These are phyloP conservation scores for Cladorrhinum sp. DNA, from an alignment of 2,329 filamentous ascomycete genomes.

Conservation along the genomic window DNA sequence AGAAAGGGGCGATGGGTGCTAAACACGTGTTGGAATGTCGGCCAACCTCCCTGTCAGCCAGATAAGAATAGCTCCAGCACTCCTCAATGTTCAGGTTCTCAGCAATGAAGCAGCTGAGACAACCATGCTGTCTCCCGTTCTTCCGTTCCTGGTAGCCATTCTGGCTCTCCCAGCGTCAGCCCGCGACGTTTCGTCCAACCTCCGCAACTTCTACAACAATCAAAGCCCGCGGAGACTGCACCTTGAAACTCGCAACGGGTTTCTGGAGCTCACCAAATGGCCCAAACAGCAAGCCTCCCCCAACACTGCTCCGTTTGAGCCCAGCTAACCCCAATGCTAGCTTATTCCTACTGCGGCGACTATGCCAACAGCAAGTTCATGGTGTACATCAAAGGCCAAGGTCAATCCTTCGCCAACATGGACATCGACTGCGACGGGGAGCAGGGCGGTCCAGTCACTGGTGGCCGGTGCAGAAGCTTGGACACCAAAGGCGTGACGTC, in stretches of 20 bases:
- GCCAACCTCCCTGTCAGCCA: neutral
- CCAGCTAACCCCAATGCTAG: neutral
- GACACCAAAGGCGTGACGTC: conserved; percentile 43
- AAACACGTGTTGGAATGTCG: too few relatives aligned
- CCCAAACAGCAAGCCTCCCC: conserved; percentile 24
- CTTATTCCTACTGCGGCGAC: conserved; percentile 43
- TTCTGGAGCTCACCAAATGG: conserved; percentile 33
- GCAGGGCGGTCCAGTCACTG: conserved; percentile 37
- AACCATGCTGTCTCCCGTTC: neutral
- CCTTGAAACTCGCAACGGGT: conserved; percentile 31
- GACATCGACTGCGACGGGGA: conserved; percentile 58
- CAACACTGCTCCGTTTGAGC: neutral
- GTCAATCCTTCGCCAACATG: conserved; percentile 45
- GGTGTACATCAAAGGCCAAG: neutral
- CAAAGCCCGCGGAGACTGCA: conserved; percentile 30
- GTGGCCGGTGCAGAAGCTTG: conserved; percentile 43
- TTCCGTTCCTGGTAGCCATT: neutral
- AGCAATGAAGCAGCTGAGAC: neutral
- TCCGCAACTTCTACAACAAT: conserved; percentile 34
- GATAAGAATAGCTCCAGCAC: neutral
- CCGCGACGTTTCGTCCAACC: conserved; percentile 26
- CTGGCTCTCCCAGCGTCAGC: neutral
- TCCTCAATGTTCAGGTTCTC: neutral
- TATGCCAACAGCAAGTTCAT: conserved; percentile 30
- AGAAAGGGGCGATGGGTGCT: too few relatives aligned